Evolutionary conservation across 257 asterid species (phyloP).

Genomic region (Coffea canephora): DNA sequence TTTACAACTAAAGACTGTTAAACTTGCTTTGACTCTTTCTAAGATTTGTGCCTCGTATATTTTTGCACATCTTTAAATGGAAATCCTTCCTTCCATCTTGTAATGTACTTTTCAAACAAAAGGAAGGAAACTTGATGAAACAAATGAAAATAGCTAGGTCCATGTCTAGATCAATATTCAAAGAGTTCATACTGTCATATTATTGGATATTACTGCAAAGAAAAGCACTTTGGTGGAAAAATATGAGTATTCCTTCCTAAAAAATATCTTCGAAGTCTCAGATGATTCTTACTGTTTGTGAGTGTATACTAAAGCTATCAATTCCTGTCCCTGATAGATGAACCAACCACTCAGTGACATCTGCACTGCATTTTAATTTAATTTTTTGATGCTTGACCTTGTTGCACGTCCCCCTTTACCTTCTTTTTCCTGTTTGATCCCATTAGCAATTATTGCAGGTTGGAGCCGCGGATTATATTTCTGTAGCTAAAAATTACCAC

Average conservation of each 20-base stretch:
- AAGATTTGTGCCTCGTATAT: neutral
- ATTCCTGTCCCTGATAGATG: neutral
- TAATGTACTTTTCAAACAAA: neutral
- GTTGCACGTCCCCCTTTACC: neutral
- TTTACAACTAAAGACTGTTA: neutral
- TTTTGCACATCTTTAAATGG: neutral
- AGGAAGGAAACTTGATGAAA: neutral
- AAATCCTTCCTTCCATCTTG: neutral
- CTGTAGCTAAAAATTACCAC: slow-evolving; percentile 79
- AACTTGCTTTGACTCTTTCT: neutral
- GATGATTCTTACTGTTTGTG: no score
- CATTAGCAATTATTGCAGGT: slow-evolving; percentile 45
- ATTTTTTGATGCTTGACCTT: neutral
- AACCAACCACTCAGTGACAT: neutral
- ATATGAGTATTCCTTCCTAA: neutral
- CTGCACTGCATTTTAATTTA: neutral
- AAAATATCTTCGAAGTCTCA: neutral
- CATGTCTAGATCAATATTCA: neutral
- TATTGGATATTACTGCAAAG: neutral
- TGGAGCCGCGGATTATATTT: slow-evolving; percentile 97
- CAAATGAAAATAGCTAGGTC: neutral
- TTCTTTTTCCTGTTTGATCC: neutral
- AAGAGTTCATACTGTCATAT: neutral
- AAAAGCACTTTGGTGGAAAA: neutral
- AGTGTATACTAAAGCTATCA: no score